A percentile compares a stretch with the other conserved stretches of the same genome.
Conservation (phyloP, 176 grass and related monocot species). For the Microstegium vimineum region DNA sequence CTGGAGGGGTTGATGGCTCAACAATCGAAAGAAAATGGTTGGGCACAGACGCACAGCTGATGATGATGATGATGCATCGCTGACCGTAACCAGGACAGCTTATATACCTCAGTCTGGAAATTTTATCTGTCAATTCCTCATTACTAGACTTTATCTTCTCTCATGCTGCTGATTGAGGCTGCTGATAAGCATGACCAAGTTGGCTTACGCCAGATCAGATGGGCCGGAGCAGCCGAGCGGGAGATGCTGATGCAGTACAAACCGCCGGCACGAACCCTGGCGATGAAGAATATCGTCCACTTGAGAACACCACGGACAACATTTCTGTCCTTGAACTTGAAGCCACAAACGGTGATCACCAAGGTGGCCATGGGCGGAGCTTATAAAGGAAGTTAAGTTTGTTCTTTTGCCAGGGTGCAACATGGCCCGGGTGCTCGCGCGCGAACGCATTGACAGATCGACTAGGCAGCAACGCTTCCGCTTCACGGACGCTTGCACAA, state of each 20-base stretch:
- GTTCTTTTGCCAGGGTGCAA: too few species aligned
- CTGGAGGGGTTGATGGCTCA: neutral
- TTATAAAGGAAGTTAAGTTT: too few species aligned
- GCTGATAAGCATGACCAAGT: slow-evolving; percentile 17
- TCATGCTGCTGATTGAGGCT: too few species aligned
- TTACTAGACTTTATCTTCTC: slow-evolving; percentile 36
- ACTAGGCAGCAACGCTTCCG: too few species aligned
- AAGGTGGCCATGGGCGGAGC: neutral
- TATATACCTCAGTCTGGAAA: slow-evolving; percentile 30
- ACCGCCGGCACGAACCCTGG: neutral
- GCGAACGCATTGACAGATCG: too few species aligned
- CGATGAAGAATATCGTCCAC: neutral
- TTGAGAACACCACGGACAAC: neutral
- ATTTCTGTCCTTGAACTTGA: too few species aligned
- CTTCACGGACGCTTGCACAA: too few species aligned
- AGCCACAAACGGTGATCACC: neutral
- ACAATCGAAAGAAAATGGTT: neutral
- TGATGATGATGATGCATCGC: neutral
- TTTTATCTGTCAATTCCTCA: slow-evolving; percentile 53
- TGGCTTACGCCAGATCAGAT: neutral
- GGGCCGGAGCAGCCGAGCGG: too few species aligned
- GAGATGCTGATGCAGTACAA: neutral
- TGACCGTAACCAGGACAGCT: neutral
- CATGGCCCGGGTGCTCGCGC: too few species aligned
- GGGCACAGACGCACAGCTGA: too few species aligned